Evolutionary conservation across 2,329 filamentous ascomycete species (phyloP), one percentile per base, ranked within the genome.

Genomic region (Calonectria ilicicola): DNA sequence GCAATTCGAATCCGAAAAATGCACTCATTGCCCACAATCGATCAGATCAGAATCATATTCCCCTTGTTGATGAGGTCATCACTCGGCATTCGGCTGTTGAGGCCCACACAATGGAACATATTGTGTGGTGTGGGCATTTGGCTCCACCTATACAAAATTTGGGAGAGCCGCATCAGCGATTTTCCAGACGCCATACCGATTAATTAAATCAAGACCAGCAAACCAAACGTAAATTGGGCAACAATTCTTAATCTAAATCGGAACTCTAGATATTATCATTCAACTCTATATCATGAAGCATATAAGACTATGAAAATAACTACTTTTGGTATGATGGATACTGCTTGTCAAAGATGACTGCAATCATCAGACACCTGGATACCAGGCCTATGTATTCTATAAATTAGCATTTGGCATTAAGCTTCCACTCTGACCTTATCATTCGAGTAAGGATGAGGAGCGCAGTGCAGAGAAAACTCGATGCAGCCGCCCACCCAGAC

Each of bases 401-500:
- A 56, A 44, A 53, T 69, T 66, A 80, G 12, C 78, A 79, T 65
- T 72, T 77, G 0, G 62, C 70, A 7, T 69, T 72, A 0, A 68
- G 21, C 2, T 72, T 76, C 77, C 77, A 76, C 32, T 77, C 79
- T 5, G 73, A 72, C 35, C 74, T 78, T 1, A 76, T 6, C 0
- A 76, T 67, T 8, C 79, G 73, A 1, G 78, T 66, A 0, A 65
- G 2, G 1, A 78, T 8, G 0, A 80, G 46, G 0, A 83, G 56
- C 0, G 76, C 29, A 2, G 77, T 80, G 2, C 79, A 79, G 1
- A 84, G 23, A 0, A 80, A 60, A n/a, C 79, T 82, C 27, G 80
- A 80, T 6, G 75, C 51, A 0, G 79, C 82, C 1, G 83, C 83
- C 84, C 84, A 85, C 1, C 79, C 77, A 63, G 83, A 82, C 1